A percentile compares a stretch with the other conserved stretches of the same genome.
Conservation (phyloP, 176 grass and related monocot genomes). For the Musa acuminata region DNA sequence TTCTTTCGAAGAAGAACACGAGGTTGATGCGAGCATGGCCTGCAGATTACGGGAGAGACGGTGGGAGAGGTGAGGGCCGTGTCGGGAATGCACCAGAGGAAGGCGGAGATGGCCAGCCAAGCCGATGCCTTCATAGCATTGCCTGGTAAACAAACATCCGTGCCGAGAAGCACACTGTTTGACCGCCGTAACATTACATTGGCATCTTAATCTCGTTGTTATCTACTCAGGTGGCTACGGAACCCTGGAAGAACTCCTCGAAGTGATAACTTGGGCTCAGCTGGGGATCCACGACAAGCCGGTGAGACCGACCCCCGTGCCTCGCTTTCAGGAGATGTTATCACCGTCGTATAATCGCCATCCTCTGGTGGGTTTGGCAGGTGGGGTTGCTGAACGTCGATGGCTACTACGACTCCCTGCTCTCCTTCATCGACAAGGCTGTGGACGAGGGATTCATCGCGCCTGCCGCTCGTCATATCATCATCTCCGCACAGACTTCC, state of each 20-base stretch:
- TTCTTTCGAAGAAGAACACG: not conserved
- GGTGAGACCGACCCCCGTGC: not conserved
- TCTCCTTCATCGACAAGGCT: constrained; percentile 11
- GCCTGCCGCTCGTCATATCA: not conserved
- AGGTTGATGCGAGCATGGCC: not conserved
- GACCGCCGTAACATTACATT: too few relatives aligned
- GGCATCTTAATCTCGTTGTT: not conserved
- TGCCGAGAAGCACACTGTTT: not conserved
- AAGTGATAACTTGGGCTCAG: constrained; percentile 8
- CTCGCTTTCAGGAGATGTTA: too few relatives aligned
- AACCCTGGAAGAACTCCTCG: constrained; percentile 5
- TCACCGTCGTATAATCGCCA: not conserved
- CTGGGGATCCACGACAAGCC: constrained; percentile 9
- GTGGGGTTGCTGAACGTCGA: constrained; percentile 9
- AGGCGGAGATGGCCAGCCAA: constrained; percentile 15
- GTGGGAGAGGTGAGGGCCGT: constrained; percentile 9
- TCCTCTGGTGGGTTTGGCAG: not conserved
- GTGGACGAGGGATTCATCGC: constrained; percentile 11
- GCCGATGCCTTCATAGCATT: constrained; percentile 15
- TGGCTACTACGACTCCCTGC: constrained; percentile 3
- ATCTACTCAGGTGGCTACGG: not conserved
- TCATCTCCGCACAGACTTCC: not conserved
- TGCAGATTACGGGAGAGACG: constrained; percentile 14
- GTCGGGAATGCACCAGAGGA: constrained; percentile 18
- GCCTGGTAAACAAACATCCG: not conserved